Evolutionary conservation across 805 yeast genomes (phyloP), one percentile per base, ranked within the genome.

Genomic region (Alloascoidea africana): DNA sequence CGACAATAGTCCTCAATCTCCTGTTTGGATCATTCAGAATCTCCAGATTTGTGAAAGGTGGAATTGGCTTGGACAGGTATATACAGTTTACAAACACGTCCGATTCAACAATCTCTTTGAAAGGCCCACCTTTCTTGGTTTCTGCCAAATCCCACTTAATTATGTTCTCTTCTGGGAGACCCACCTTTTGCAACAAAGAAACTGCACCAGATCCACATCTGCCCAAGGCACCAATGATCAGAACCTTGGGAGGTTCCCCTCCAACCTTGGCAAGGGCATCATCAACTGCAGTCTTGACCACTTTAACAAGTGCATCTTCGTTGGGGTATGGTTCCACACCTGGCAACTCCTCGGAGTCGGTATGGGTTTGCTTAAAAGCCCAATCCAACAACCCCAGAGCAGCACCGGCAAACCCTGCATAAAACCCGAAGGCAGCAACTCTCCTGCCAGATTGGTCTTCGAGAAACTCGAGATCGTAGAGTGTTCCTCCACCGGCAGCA

Each of bases 401-500:
- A 27, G 99, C 98, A 52, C 99, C 99, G 4, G 97, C 98, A 57
- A 91, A 91, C n/a, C 99, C 99, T 34, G 99, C 98, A 58, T 89
- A 89, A 67, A 73, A 91, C 13, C 99, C 99, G 55, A 91, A 91
- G 5, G 98, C 98, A 34, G 99, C 99, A 18, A 91, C 99, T 63
- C 99, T 82, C 68, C 98, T 82, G 27, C 97, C 97, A 53, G 73
- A 77, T 49, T 81, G 96, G 56, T 91, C 85, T 58, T 83, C 93
- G 56, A 91, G 66, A 55, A 91, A 91, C 63, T 91, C 99, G 47
- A 91, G 66, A 57, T 91, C 99, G 56, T 91, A 91, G 47, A 91
- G 70, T 11, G 73, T 69, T 49, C 98, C 97, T 41, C 80, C 73
- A 37, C 99, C 99, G 30, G 71, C 77, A 37, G 93, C 93, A 65